Evolutionary conservation across 1,284 basidiomycete species (phyloP), one percentile per base, ranked within the genome.

Genomic region (Fomitopsis palustris): DNA sequence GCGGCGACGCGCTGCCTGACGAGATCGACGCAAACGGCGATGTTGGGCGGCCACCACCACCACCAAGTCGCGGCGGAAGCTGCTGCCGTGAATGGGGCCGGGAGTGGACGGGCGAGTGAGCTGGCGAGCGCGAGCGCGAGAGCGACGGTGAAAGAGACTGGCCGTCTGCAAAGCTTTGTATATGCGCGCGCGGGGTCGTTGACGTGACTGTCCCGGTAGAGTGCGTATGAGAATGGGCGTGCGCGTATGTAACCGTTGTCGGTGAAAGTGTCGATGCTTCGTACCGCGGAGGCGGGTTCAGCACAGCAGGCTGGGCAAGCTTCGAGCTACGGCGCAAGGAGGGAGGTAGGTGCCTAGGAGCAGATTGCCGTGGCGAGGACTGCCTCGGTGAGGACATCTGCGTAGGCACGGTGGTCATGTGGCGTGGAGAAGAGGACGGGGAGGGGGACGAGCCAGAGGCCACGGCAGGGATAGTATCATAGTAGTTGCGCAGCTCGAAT

Each of bases 1-100:
- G 66, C 9, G 74, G 74, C 21, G 74, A 76, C 17, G 61, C 70
- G 55, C 73, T 75, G 16, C 66, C 73, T 0, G 70, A 71, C 8
- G 73, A 74, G 27, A 66, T 62, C 17, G 71, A 71, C 38, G 71
- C 70, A 37, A 62, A 65, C 17, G 70, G 71, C 14, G 74, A 72
- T 2, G 53, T 31, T 29, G 62, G 62, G 17, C 67, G 62, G 14
- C 58, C 54, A 1, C 54, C 59, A 21, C 42, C 59, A 4, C 37
- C 55, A 12, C 58, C 19, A 31, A 56, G 38, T 14, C 54, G 47
- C 9, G 56, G 53, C 12, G 55, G 53, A 21, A 61, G 41, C 31
- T 61, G 61, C 43, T 53, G 58, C 19, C n/a, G 49, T 8, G 37
- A 62, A 45, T 64, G 60, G n/a, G 63, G 42, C 41, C 62, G 62